A percentile compares a stretch with the other conserved stretches of the same genome.
Evolutionary conservation across 139 green algal species (phyloP).

Genomic region (Desmodesmus armatus): DNA sequence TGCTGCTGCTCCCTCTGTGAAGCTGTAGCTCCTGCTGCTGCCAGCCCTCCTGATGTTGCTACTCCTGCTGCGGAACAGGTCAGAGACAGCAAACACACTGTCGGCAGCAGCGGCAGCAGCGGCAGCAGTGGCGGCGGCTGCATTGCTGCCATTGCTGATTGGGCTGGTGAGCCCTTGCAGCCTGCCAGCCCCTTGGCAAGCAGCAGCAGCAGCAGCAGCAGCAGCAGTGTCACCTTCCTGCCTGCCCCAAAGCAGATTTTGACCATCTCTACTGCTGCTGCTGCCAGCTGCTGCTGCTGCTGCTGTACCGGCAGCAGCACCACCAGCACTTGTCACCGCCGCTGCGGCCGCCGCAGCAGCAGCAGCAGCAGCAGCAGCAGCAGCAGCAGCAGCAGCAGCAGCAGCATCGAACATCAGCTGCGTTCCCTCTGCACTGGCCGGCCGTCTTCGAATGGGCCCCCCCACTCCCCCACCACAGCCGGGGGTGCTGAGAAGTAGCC

Average conservation of each 20-base stretch:
- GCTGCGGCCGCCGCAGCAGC: not conserved
- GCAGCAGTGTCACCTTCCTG: not conserved
- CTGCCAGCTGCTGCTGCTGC: not conserved
- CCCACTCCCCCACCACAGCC: no score
- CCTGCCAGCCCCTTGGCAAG: no score
- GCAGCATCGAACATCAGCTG: no score
- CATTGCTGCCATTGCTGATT: no score
- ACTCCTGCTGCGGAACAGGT: not conserved
- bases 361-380: constrained; percentile 1
- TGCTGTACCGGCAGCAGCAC: not conserved
- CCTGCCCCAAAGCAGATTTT: not conserved
- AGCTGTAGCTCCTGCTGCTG: constrained; percentile 24
- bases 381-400: not conserved
- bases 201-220: not conserved
- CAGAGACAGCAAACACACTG: not conserved
- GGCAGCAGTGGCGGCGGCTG: no score
- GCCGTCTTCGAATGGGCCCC: no score
- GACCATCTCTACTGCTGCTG: not conserved
- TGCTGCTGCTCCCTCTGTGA: constrained; percentile 24
- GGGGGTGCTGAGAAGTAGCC: no score
- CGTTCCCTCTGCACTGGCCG: no score
- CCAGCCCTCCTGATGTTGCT: not conserved
- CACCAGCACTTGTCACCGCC: not conserved
- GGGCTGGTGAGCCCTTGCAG: not conserved
- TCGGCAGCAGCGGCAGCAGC: no score